Percentiles rank a stretch among this genome's conserved stretches.
Evolutionary conservation across 2,329 filamentous ascomycete species (phyloP).

Genomic region (Rhinocladiella similis): DNA sequence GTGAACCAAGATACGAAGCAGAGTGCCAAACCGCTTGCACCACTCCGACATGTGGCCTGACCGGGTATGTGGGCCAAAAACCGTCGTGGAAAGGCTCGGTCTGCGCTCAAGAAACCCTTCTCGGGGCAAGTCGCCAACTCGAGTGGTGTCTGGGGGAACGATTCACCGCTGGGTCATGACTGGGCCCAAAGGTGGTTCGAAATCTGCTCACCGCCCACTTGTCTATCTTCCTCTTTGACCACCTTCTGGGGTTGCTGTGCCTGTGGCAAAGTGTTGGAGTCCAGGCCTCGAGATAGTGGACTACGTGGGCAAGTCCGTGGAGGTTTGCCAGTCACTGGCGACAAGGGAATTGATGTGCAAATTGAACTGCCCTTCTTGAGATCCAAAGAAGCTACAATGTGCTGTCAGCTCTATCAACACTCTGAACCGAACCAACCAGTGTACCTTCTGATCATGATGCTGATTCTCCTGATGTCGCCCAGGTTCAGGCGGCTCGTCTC

Average conservation of each 20-base stretch:
- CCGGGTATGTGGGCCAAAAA: no score
- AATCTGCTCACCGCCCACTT: background rate
- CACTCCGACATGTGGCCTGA: no score
- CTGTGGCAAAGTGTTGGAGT: background rate
- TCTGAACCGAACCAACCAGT: background rate
- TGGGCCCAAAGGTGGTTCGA: background rate
- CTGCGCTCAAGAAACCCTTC: no score
- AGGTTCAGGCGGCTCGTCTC: slow-evolving; percentile 62
- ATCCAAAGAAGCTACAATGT: slow-evolving; percentile 67
- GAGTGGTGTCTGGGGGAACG: background rate
- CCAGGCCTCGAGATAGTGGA: background rate
- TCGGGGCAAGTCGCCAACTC: background rate
- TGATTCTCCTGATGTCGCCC: slow-evolving; percentile 63
- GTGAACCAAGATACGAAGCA: background rate
- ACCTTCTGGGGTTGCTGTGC: background rate
- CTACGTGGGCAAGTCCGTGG: slow-evolving; percentile 1
- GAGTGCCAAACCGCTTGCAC: no score
- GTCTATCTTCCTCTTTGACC: background rate
- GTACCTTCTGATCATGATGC: slow-evolving; percentile 80
- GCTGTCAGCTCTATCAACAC: slow-evolving; percentile 21
- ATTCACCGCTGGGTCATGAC: background rate
- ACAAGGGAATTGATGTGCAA: slow-evolving; percentile 16
- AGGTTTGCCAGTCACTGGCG: slow-evolving; percentile 1
- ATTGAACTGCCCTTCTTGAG: slow-evolving; percentile 67
- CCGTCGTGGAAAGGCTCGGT: no score